Conservation (phyloP, 164 flowering plant genomes). For the Vitis vinifera region ASM3070453v1 NC_081811.1:26553001-26553500, state of each 20-base stretch:
- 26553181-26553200: slow-evolving; percentile 1
- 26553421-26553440: slow-evolving; percentile 98
- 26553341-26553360: slow-evolving; percentile 40
- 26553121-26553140: neutral
- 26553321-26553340: neutral
- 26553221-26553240: neutral
- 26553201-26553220: slow-evolving; percentile 5
- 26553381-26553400: slow-evolving; percentile 78
- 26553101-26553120: too few relatives aligned
- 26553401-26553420: slow-evolving; percentile 91
- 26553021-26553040: neutral
- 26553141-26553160: neutral
- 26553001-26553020: too few relatives aligned
- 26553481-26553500: slow-evolving; percentile 89
- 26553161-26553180: neutral
- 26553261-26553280: too few relatives aligned
- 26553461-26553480: slow-evolving; percentile 81
- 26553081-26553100: slow-evolving; percentile 1
- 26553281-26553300: too few relatives aligned
- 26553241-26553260: neutral
- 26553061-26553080: neutral
- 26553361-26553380: slow-evolving; percentile 87
- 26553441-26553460: slow-evolving; percentile 77
- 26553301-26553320: neutral
- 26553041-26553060: neutral